Base-by-base conservation (phyloP, 2,329 filamentous ascomycete genomes). In the Diplodia scrobiculata region DNA sequence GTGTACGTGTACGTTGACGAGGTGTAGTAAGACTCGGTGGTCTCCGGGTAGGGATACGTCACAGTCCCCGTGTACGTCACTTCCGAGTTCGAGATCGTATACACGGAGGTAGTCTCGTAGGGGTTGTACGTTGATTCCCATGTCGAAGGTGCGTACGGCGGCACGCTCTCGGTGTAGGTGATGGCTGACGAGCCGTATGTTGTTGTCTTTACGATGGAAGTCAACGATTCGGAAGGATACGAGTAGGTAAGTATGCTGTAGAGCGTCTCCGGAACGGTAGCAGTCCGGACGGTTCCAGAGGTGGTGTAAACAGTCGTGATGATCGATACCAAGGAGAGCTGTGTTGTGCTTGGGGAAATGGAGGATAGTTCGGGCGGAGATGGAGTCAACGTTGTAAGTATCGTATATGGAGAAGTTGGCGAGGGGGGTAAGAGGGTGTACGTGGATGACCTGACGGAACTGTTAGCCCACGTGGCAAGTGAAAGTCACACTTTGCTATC, bases 331-430 rank as follows among this genome's bases (percentile, higher is more conserved):
- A 6, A 45, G 7, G 41, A 19, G n/a, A 45, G 41, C 41, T 45
- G 2, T 13, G 41, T 19, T 10, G 41, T 45, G 21, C 10, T 51
- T 13, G 48, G 10, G 48, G 6, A 13, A 14, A 51, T 21, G 10
- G 19, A 51, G 21, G 48, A 27, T 3, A 51, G 10, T 7, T 6
- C 48, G 2, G 29, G 51, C n/a, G 51, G 34, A 19, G 36, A 27
- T 0, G 34, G 36, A 19, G 36, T 59, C 14, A 32, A 9, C n/a
- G 58, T 13, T 7, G 55, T 60, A n/a, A 48, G 9, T 5, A 34
- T 50, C n/a, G 58, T 62, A 10, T 62, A 62, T 3, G 58, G 58
- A 36, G 58, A 62, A 32, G 58, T 62, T 29, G 50, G 50, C 27
- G 50, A 29, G 17, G 50, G 50, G 1, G 50, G 50, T 19, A 29